phyloP scores from a whole-genome alignment of 768 basidiomycete species.

The Agaricus blazei region DNA sequence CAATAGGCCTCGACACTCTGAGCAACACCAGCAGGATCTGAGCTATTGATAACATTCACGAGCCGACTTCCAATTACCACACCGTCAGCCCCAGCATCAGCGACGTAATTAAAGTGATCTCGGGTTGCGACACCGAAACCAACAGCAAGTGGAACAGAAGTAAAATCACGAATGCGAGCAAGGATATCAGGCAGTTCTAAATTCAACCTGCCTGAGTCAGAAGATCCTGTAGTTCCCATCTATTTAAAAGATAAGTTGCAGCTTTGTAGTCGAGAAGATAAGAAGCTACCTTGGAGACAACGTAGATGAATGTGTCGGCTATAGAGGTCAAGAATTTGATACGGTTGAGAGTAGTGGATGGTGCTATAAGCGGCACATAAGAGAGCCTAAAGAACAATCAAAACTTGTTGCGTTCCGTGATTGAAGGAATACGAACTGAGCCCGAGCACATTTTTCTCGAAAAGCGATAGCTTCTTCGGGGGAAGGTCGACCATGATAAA shows the following conservation, averaged over 20 bases:
- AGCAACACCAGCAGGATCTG: conserved; percentile 43
- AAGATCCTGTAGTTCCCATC: conserved; percentile 99
- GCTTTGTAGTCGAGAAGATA: neutral
- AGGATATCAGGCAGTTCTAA: conserved; percentile 78
- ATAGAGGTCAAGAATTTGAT: conserved; percentile 90
- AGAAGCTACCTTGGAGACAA: conserved; percentile 82
- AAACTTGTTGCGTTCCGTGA: neutral
- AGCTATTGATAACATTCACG: conserved; percentile 71
- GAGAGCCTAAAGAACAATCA: conserved; percentile 56
- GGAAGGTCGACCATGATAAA: conserved; percentile 98
- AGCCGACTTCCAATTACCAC: conserved; percentile 91
- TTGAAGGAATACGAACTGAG: conserved; percentile 53
- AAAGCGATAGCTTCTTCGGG: conserved; percentile 94
- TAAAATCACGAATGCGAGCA: conserved; percentile 71
- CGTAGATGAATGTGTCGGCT: conserved; percentile 96
- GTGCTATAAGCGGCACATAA: conserved; percentile 93
- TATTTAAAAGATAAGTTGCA: conserved; percentile 14
- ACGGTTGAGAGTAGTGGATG: conserved; percentile 82
- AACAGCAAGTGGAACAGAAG: conserved; percentile 84
- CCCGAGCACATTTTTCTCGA: conserved; percentile 77
- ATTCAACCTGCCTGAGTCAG: conserved; percentile 66
- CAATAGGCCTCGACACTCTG: conserved; percentile 69
- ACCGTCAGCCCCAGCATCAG: conserved; percentile 87
- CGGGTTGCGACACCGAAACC: conserved; percentile 95
- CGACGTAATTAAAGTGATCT: conserved; percentile 82